Evolutionary conservation across 495 filamentous ascomycete species (phyloP).

Genomic region (Cercophora newfieldiana): DNA sequence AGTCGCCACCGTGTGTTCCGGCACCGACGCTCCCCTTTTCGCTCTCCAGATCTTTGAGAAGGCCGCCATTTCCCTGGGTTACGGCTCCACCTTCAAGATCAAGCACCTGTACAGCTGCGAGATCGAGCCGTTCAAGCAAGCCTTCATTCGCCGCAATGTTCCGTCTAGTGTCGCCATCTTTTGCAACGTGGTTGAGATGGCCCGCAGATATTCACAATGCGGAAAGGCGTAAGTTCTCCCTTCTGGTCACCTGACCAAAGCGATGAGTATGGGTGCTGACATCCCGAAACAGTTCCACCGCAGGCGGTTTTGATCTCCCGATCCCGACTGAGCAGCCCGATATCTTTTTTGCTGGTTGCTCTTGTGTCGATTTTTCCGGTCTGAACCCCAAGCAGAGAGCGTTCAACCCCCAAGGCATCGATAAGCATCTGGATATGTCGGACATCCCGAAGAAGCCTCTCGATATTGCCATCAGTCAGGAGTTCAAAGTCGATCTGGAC

Average conservation of each 20-base stretch:
- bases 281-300: constrained; percentile 57
- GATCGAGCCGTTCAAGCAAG: constrained; percentile 76
- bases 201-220: constrained; percentile 27
- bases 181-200: constrained; percentile 67
- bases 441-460: background rate
- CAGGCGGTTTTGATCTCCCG: constrained; percentile 59
- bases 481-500: background rate
- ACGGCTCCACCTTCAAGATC: constrained; percentile 41
- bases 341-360: constrained; percentile 72
- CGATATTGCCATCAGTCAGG: constrained; percentile 28
- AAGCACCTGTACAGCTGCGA: constrained; percentile 76
- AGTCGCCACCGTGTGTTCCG: constrained; percentile 79
- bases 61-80: constrained; percentile 15
- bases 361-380: constrained; percentile 73
- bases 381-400: constrained; percentile 24
- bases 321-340: constrained; percentile 62
- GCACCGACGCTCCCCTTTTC: constrained; percentile 76
- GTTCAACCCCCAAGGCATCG: constrained; percentile 6
- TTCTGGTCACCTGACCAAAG: background rate
- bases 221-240: constrained; percentile 55
- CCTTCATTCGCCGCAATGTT: constrained; percentile 78
- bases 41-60: constrained; percentile 56
- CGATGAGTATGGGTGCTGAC: constrained; percentile 20
- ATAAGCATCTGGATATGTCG: background rate
- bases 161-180: constrained; percentile 59